Conservation (phyloP, 2,329 filamentous ascomycete species). For the Talaromyces sp. region DNA sequence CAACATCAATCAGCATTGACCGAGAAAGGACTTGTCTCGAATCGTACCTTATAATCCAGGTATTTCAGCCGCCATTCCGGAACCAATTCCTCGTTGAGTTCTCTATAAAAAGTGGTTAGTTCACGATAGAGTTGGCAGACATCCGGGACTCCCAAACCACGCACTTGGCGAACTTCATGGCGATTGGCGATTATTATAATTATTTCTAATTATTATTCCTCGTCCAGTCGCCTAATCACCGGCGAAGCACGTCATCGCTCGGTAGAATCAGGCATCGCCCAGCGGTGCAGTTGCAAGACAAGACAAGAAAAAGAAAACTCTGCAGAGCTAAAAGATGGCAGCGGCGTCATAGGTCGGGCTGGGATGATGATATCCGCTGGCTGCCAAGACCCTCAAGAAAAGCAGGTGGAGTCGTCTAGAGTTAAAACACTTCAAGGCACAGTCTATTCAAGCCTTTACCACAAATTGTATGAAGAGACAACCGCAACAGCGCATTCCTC, state of each 20-base stretch:
- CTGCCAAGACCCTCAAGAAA: background rate
- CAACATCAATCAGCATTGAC: slow-evolving; percentile 3
- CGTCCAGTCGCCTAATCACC: slow-evolving; percentile 4
- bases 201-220: background rate
- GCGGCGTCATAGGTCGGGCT: background rate
- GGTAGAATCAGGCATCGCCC: background rate
- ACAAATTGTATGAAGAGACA: background rate
- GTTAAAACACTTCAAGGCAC: background rate
- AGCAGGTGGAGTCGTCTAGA: background rate
- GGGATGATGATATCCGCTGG: background rate
- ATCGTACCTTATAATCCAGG: slow-evolving; percentile 76
- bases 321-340: background rate
- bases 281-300: background rate
- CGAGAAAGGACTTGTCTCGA: background rate
- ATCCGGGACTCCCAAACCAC: slow-evolving; percentile 16
- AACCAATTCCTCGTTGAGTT: slow-evolving; percentile 80
- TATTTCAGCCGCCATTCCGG: slow-evolving; percentile 96
- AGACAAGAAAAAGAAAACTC: background rate
- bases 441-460: background rate
- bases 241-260: background rate
- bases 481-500: background rate
- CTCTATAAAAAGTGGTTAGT: slow-evolving; percentile 38
- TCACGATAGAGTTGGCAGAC: background rate
- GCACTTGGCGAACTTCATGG: slow-evolving; percentile 60
- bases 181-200: background rate